Percentiles rank a stretch among this genome's conserved stretches.
These are phyloP conservation scores for Scenedesmus sp. DNA, from an alignment of 163 green algal genomes.

Conservation along the genomic window DNA sequence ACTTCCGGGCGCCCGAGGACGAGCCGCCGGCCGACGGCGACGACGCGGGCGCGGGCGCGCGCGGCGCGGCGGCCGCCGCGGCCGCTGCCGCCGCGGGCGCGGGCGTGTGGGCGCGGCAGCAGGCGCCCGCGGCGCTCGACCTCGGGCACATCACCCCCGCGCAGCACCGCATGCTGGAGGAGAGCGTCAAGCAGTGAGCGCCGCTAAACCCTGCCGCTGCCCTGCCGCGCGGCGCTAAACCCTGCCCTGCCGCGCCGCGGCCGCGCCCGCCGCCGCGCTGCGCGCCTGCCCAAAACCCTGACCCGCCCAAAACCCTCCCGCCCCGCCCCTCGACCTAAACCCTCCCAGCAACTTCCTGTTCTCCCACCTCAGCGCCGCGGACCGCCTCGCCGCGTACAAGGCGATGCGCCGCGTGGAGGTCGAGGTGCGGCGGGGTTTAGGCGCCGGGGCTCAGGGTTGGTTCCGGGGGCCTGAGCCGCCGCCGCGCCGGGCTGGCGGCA, in stretches of 20 bases:
- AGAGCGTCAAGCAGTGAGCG: constrained; percentile 11
- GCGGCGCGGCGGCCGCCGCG: neutral
- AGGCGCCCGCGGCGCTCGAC: neutral
- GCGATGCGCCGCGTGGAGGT: constrained; percentile 58
- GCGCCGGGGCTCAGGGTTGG: neutral
- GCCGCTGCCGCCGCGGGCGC: neutral
- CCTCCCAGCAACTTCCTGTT: constrained; percentile 71
- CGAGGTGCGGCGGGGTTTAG: constrained; percentile 10
- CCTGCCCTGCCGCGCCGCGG: neutral
- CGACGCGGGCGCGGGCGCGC: neutral
- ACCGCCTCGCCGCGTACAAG: constrained; percentile 54
- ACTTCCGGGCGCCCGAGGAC: neutral
- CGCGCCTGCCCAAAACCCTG: too few species aligned
- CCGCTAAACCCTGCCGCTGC: too few species aligned
- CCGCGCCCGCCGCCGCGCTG: neutral
- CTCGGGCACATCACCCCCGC: constrained; percentile 6
- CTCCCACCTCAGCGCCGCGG: constrained; percentile 48
- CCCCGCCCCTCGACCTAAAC: neutral
- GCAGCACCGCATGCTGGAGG: constrained; percentile 48
- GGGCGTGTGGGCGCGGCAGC: constrained; percentile 18
- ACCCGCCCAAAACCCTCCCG: too few species aligned
- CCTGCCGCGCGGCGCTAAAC: too few species aligned
- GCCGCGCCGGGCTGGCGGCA: neutral
- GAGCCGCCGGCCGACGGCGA: constrained; percentile 1
- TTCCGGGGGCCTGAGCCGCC: neutral